Base-by-base conservation (phyloP, 2,329 filamentous ascomycete species). In the Dactylellina sp. region DNA sequence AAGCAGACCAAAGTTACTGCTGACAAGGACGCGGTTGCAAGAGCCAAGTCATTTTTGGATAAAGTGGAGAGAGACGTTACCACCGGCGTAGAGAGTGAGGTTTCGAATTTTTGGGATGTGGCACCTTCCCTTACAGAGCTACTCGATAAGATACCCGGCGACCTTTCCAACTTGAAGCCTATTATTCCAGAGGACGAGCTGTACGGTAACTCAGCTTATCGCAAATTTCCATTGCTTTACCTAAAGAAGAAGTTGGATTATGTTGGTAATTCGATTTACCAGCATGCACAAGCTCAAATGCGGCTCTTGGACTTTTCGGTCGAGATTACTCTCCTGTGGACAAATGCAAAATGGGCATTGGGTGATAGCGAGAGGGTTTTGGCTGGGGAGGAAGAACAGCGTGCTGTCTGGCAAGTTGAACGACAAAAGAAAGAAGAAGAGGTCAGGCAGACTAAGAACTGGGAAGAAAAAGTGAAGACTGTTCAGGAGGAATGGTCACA, bases 71-170 rank as follows among this genome's bases (percentile, higher is more conserved):
- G 89, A 77, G 95, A 95, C 63, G 93, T 97, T 20, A 88, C 89
- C 18, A 89, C 91, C 7, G 95, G 94, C 14, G 92, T 98, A 9
- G 93, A 97, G 80, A 87, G 92, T 63, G 95, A 98, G 81, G 86
- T 97, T 1, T 93, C 90, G 7, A 93, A 94, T 0, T 99, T 98
- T 81, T 99, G 95, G 95, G 95, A 99, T 79, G 96, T 98, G 78
- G 94, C 93, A 0, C 95, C 95, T 1, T 88, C 89, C 2, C 85
- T 99, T 0, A 85, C 90, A 24, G 86, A 89, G 14, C 84, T 98
- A 50, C 86, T 96, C 9, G 91, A 96, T 71, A 90, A 91, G 78
- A 89, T 97, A 20, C 93, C 93, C 0, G 80, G 82, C 0, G 82
- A 85, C n/a, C 61, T 77, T 40, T 71, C 64, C 11, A 78, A 79